Evolutionary conservation across 257 asterid genomes (phyloP), one percentile per base, ranked within the genome.

Genomic region (Echium plantagineum): DNA sequence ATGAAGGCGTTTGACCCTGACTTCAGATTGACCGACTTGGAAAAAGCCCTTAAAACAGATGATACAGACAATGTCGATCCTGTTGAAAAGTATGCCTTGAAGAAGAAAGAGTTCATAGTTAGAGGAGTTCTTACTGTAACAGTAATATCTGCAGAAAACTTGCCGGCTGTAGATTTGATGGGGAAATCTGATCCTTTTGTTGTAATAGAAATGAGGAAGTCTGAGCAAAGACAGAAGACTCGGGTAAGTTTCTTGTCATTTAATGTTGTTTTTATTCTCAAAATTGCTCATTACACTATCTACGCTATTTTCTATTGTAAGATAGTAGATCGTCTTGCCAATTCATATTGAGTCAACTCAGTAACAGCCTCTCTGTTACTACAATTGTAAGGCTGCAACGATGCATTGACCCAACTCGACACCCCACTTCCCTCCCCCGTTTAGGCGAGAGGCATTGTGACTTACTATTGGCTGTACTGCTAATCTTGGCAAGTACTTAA

Each of bases 101-200:
- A 62, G 67, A 86, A 77, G 68, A 80, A 72, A 53, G 94, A 85
- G 42, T 58, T 84, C 12, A 81, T 88, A 26, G 61, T 80, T 15
- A 77, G 98, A 78, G 96, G 98, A 64, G 98, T 91, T 73, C 85
- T 91, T 20, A 83, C 95, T 0, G 97, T 86, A 62, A 84, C 95
- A 0, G 86, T 93, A 21, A 77, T 89, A 57, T 93, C 97, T 2
- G 97, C 89, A 16, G 91, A 89, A 61, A 83, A 78, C 30, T 72
- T 93, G 69, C 98, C 98, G 0, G 80, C 84, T 16, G 64, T 83
- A 0, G 98, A 93, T 69, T 12, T 93, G 18, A 59, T 76, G 77
- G 98, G 98, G 17, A 93, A 93, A 69, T 84, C 97, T 4, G 98
- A 93, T 79, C 98, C 98, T 49, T 93, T 75, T 62, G 98, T 93